Base-by-base conservation (phyloP, 2,329 filamentous ascomycete genomes). In the Verticillium zaregamsianum region DNA sequence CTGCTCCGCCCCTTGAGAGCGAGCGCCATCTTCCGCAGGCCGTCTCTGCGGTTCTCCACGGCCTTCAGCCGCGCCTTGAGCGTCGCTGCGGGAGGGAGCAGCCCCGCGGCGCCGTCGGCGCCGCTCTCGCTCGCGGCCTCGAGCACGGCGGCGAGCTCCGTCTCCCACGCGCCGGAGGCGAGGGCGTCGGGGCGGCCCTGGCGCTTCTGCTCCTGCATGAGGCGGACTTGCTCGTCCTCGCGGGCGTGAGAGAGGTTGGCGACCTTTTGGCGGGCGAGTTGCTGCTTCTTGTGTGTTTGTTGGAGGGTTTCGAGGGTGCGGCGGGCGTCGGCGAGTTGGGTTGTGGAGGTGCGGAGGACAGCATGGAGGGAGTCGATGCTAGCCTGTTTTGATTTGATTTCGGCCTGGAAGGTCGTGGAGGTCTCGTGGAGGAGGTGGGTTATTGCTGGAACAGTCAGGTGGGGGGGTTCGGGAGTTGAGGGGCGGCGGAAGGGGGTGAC, bases 361-460 rank as follows among this genome's bases (percentile, higher is more conserved):
- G 86, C 81, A 74, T 97, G 94, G 39, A 96, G 87, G 17, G 87
- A 83, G 71, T 97, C 93, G 60, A 98, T 89, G 33, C 88, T 85
- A 58, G 89, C 83, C 77, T 97, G 93, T 72, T 97, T 97, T 55
- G 89, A 82, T 68, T 89, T 90, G 65, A 97, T 86, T 73, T 94
- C 91, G 57, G 87, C 82, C 61, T 91, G 89, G 72, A 97, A 94
- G 55, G 92, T 87, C 54, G 87, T 83, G 58, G 93, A 88, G 5
- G 93, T 91, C 67, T 93, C 88, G 54, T 86, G 87, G 25, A 99
- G 82, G 57, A 96, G 87, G 66, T 92, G 89, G 54, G 91, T 91
- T 69, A 97, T 93, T 58, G 93, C 90, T 88, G 70, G 45, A 52
- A 25, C 6, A 20, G 20, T 52, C 45, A 52, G n/a, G 11, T 9